Evolutionary conservation across 305 asterid genomes (phyloP), one percentile per base, ranked within the genome.

Genomic region (Salvia sclarea): DNA sequence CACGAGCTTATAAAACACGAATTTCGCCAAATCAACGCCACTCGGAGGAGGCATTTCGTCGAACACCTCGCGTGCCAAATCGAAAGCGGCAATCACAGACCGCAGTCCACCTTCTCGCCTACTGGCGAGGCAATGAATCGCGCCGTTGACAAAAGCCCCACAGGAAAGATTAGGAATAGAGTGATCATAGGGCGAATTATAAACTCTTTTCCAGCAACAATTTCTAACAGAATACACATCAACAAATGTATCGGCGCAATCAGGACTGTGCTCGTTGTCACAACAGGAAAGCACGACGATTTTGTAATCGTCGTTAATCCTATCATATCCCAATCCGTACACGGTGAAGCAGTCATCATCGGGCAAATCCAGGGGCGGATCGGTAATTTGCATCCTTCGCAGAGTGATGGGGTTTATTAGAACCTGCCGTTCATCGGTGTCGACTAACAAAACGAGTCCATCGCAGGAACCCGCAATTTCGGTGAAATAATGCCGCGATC

Each of bases 301-400:
- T 50, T 83, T 85, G 43, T 85, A 85, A 47, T 87, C 95, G 73
- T 82, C 82, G 53, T 21, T 80, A 6, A 22, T 30, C 18, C 56
- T 18, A 71, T 83, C 86, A 41, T 81, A 81, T 2, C 89, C 91
- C 14, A 87, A 77, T 41, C 89, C 91, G 7, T 71, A 48, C 76
- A 77, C 69, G 50, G 67, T 61, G 33, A 68, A 52, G 50, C 82
- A 62, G 31, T 41, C 71, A 0, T 0, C 0, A 1, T 45, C 1
- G 3, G 25, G 50, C 33, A 79, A 61, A 72, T 71, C 75, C 16
- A 73, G 48, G 7, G 75, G 71, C 0, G 75, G 72, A 17, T 69
- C 64, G 0, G 79, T 68, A 53, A 85, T 24, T 33, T 53, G 20
- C 1, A 47, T 38, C 63, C 25, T 53, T n/a, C 75, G 67, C 21